A percentile compares a stretch with the other conserved stretches of the same genome.
Evolutionary conservation across 371 early-diverging fungal genomes (phyloP).

Genomic region (Choanephora cucurbitarum): DNA sequence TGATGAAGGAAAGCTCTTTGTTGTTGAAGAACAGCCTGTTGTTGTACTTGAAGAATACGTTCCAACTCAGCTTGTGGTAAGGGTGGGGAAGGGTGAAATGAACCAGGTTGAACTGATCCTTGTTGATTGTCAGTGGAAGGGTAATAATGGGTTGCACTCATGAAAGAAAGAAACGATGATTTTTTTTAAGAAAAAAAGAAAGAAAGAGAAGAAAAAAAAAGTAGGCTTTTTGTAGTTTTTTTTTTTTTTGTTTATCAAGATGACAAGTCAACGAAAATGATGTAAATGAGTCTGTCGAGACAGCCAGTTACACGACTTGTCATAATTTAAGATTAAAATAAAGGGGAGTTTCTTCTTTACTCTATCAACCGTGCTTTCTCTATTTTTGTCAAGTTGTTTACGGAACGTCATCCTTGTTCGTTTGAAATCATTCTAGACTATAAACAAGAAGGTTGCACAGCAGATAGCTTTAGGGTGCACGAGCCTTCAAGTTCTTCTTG

Average conservation of each 20-base stretch:
- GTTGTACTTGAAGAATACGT: conserved; percentile 21
- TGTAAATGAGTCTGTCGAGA: neutral
- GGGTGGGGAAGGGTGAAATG: neutral
- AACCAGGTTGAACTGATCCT: neutral
- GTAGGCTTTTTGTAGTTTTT: conserved; percentile 3
- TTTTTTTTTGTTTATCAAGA: conserved; percentile 9
- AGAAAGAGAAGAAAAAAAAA: conserved; percentile 1
- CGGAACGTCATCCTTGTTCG: neutral
- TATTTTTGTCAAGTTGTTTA: conserved; percentile 7
- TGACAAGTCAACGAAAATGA: neutral
- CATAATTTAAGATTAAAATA: conserved; percentile 1
- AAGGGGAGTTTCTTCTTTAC: neutral
- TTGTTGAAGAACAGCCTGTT: conserved; percentile 23
- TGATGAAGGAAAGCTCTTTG: conserved; percentile 18
- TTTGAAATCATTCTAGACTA: neutral
- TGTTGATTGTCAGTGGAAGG: conserved; percentile 3
- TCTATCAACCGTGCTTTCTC: conserved; percentile 14
- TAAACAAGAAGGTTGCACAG: neutral
- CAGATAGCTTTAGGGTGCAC: conserved; percentile 18
- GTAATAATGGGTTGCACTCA: conserved; percentile 11
- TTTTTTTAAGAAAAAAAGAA: neutral
- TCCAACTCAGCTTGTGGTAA: conserved; percentile 19
- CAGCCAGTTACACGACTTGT: conserved; percentile 23
- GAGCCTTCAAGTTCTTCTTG: conserved; percentile 22
- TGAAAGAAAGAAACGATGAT: conserved; percentile 6